Conservation (phyloP, 345 rosid genomes). For the Jatropha curcas region DNA sequence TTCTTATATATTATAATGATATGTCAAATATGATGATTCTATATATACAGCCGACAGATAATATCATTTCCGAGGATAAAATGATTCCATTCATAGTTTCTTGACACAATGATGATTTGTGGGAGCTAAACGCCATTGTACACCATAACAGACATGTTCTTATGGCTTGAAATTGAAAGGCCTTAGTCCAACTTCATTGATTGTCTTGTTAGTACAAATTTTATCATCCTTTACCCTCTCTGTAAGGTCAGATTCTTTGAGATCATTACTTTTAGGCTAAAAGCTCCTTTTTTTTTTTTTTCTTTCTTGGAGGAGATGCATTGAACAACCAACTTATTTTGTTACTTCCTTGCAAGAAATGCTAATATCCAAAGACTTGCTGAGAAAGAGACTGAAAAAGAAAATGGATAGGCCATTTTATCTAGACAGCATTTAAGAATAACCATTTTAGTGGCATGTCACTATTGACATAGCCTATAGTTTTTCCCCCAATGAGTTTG, state of each 20-base stretch:
- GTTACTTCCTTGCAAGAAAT: slow-evolving; percentile 1
- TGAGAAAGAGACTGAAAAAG: background rate
- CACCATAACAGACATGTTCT: background rate
- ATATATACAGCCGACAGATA: background rate
- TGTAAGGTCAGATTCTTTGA: background rate
- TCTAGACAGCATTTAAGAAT: too few relatives aligned
- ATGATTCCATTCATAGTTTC: background rate
- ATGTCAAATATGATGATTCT: background rate
- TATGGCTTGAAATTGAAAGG: slow-evolving; percentile 2
- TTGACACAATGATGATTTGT: background rate
- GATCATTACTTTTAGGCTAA: background rate
- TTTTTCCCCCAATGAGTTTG: too few relatives aligned
- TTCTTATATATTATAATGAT: background rate
- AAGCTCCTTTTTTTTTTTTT: background rate
- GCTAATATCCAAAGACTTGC: background rate
- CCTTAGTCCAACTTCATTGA: background rate
- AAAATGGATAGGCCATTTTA: too few relatives aligned
- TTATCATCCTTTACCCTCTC: background rate
- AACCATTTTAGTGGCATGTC: too few relatives aligned
- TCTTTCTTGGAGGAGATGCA: background rate
- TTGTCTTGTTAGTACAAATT: background rate
- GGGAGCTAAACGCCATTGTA: background rate
- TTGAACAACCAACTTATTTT: background rate
- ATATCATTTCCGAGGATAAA: background rate
- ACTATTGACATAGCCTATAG: too few relatives aligned